Evolutionary conservation across 495 filamentous ascomycete species (phyloP).

Genomic region (Penicillium maclennaniae): DNA sequence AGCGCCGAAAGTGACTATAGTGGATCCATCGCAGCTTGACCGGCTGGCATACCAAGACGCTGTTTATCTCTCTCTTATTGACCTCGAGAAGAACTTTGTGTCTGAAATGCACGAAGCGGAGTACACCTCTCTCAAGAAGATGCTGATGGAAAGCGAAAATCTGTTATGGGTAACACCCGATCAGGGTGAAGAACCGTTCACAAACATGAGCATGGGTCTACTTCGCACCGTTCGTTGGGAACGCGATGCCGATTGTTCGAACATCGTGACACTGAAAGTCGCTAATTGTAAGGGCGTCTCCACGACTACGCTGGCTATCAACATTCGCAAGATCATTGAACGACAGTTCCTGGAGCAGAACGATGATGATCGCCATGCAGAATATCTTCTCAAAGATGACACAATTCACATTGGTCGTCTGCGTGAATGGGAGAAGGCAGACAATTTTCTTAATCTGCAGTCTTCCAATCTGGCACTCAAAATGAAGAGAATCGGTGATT

Average conservation of each 20-base stretch:
- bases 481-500: conserved; percentile 3
- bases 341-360: conserved; percentile 18
- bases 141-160: conserved; percentile 25
- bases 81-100: conserved; percentile 11
- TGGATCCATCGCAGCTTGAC: conserved; percentile 3
- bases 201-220: conserved; percentile 21
- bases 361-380: conserved; percentile 18
- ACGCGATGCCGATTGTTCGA: conserved; percentile 22
- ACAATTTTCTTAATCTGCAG: conserved; percentile 16
- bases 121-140: conserved; percentile 5
- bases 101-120: conserved; percentile 1
- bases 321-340: conserved; percentile 13
- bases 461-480: conserved; percentile 4
- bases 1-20: neutral
- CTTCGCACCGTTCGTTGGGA: conserved; percentile 29
- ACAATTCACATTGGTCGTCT: conserved; percentile 30
- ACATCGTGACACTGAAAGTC: conserved; percentile 20
- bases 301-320: neutral
- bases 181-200: neutral
- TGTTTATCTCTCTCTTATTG: conserved; percentile 16
- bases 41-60: neutral
- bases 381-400: conserved; percentile 20
- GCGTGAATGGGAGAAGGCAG: conserved; percentile 13
- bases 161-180: conserved; percentile 39
- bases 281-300: neutral